Percentiles rank a stretch among this genome's conserved stretches.
These are phyloP conservation scores for Alternaria hordeiaustralica DNA, from an alignment of 2,329 filamentous ascomycete species.

Conservation along the genomic window DNA sequence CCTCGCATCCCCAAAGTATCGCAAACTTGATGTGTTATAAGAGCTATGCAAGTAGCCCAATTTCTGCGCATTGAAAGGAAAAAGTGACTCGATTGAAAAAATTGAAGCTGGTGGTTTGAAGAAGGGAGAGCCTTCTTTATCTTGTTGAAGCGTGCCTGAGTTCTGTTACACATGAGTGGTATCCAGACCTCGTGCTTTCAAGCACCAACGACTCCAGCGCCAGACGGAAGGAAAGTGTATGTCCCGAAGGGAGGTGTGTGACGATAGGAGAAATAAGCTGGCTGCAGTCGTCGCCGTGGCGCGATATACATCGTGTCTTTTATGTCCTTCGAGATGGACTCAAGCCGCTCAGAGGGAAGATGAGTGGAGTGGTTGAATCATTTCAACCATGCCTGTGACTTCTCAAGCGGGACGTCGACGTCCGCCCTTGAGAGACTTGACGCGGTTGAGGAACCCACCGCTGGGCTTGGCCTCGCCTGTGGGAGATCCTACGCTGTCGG, in stretches of 20 bases:
- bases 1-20: not conserved
- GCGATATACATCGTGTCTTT: not conserved
- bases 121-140: not conserved
- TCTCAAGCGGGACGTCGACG: constrained; percentile 40
- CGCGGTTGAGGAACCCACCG: constrained; percentile 44
- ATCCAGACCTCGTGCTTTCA: constrained; percentile 30
- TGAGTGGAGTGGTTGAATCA: not conserved
- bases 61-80: constrained; percentile 6
- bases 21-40: constrained; percentile 3
- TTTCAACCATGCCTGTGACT: not conserved
- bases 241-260: constrained; percentile 17
- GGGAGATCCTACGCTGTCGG: constrained; percentile 39
- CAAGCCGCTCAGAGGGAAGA: not conserved
- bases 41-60: constrained; percentile 4
- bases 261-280: constrained; percentile 23
- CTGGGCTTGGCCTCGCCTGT: constrained; percentile 33
- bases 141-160: constrained; percentile 11
- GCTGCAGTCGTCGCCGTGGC: not conserved
- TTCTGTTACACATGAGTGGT: constrained; percentile 30
- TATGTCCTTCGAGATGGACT: not conserved
- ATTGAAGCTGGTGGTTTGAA: not conserved
- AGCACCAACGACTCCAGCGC: constrained; percentile 22
- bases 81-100: constrained; percentile 1
- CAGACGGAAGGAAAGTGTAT: constrained; percentile 20
- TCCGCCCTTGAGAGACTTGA: constrained; percentile 49